phyloP scores from a whole-genome alignment of 164 flowering plant species.

The Kingdonia uniflora region DNA sequence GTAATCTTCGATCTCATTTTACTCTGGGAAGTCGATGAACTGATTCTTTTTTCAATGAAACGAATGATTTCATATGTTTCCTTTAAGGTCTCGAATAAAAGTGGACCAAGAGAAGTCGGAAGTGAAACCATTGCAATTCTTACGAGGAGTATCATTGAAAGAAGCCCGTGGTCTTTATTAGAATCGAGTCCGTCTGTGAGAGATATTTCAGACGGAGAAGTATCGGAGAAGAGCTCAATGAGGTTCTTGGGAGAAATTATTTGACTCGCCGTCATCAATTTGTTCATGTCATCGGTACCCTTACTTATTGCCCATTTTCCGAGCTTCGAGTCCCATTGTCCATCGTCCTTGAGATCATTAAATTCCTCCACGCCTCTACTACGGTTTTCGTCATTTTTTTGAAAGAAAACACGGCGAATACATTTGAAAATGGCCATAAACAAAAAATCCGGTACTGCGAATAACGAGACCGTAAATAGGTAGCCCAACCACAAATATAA shows the following conservation, averaged over 20 bases:
- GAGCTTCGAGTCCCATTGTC: too few relatives aligned
- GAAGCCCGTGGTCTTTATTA: not conserved
- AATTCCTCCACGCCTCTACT: too few relatives aligned
- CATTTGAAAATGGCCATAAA: too few relatives aligned
- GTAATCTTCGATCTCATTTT: conserved; percentile 2
- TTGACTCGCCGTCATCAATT: conserved; percentile 4
- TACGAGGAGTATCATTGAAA: conserved; percentile 6
- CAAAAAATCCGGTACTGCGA: too few relatives aligned
- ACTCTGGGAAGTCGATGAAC: not conserved
- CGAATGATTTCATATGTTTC: conserved; percentile 7
- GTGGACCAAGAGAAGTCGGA: not conserved
- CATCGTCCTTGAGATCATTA: too few relatives aligned
- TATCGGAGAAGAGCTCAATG: not conserved
- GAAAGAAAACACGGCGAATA: too few relatives aligned
- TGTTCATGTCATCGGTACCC: conserved; percentile 5
- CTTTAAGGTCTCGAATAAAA: not conserved
- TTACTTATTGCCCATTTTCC: too few relatives aligned
- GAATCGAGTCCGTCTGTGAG: not conserved
- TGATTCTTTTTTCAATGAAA: conserved; percentile 1
- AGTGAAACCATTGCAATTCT: not conserved
- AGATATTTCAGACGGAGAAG: not conserved
- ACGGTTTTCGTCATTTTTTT: too few relatives aligned
- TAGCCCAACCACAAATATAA: too few relatives aligned
- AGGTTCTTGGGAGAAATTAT: not conserved
- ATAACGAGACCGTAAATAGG: too few relatives aligned